Evolutionary conservation across 208 protist genomes (phyloP).

Genomic region (Crithidia brevicula): DNA sequence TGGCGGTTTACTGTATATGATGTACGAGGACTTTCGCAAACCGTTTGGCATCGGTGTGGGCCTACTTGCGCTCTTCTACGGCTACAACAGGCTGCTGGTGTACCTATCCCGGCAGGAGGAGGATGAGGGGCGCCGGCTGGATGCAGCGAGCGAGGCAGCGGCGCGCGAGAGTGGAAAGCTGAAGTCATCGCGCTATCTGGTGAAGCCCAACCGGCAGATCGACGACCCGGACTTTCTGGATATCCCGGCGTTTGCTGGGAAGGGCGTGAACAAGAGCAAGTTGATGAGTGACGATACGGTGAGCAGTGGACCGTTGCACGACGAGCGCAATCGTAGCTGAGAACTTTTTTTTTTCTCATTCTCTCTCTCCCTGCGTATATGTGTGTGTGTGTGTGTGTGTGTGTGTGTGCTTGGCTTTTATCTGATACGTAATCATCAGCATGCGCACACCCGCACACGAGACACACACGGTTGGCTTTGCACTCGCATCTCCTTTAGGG

Average conservation of each 20-base stretch:
- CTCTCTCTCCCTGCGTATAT: not conserved
- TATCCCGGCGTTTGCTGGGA: slow-evolving; percentile 71
- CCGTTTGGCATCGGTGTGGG: slow-evolving; percentile 42
- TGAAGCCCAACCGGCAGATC: slow-evolving; percentile 71
- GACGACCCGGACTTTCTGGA: slow-evolving; percentile 81
- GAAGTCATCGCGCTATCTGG: slow-evolving; percentile 65
- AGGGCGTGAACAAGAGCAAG: slow-evolving; percentile 60
- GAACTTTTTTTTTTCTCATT: not conserved
- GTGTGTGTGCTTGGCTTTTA: too few species aligned
- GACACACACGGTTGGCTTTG: too few species aligned
- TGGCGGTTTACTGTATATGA: slow-evolving; percentile 40
- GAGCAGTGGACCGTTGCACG: slow-evolving; percentile 24
- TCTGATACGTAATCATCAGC: too few species aligned
- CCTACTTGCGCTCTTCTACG: slow-evolving; percentile 34
- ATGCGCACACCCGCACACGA: slow-evolving; percentile 4
- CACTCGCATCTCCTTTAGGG: too few species aligned
- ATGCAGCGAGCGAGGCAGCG: slow-evolving; percentile 47
- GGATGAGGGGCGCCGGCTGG: slow-evolving; percentile 35
- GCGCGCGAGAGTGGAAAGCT: slow-evolving; percentile 67
- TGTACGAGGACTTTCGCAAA: slow-evolving; percentile 70
- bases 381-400: too few species aligned
- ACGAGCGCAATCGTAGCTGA: slow-evolving; percentile 22
- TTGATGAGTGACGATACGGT: slow-evolving; percentile 63
- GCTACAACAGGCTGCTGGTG: slow-evolving; percentile 60
- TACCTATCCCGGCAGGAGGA: slow-evolving; percentile 46